These are phyloP conservation scores for Nakaseomyces delphensis DNA, from an alignment of 1,139 yeast genomes.

Conservation along the genomic window DNA sequence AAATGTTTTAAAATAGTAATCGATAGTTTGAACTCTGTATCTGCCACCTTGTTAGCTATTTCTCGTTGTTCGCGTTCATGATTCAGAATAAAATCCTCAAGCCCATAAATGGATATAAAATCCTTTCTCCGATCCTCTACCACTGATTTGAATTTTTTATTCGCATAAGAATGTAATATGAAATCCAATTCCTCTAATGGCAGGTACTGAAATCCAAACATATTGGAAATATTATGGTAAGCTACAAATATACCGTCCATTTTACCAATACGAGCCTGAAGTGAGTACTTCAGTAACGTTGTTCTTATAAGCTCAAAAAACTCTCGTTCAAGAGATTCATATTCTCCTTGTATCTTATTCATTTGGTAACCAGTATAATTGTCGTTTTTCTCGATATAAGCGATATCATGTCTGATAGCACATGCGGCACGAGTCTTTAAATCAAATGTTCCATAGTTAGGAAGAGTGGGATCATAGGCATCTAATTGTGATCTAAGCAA, in stretches of 20 bases:
- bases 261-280: slow-evolving; percentile 90
- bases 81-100: slow-evolving; percentile 17
- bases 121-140: slow-evolving; percentile 30
- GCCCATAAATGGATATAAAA: slow-evolving; percentile 26
- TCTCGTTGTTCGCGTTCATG: slow-evolving; percentile 19
- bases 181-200: slow-evolving; percentile 67
- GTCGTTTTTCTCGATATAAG: slow-evolving; percentile 46
- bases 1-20: slow-evolving; percentile 48
- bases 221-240: slow-evolving; percentile 69
- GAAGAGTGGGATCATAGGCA: slow-evolving; percentile 65
- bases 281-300: slow-evolving; percentile 70
- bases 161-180: slow-evolving; percentile 39
- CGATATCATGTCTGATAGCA: slow-evolving; percentile 71
- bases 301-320: slow-evolving; percentile 65
- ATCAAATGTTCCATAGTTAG: slow-evolving; percentile 90
- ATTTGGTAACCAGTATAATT: slow-evolving; percentile 61
- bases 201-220: slow-evolving; percentile 86
- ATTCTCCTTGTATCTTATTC: slow-evolving; percentile 48
- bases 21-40: slow-evolving; percentile 61
- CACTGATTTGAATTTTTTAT: slow-evolving; percentile 14
- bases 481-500: slow-evolving; percentile 87
- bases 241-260: slow-evolving; percentile 97
- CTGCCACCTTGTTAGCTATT: slow-evolving; percentile 51
- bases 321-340: slow-evolving; percentile 76
- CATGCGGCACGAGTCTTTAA: slow-evolving; percentile 86